Percentiles rank a stretch among this genome's conserved stretches.
Conservation (phyloP, 176 grass and related monocot species). For the Olyra latifolia region DNA sequence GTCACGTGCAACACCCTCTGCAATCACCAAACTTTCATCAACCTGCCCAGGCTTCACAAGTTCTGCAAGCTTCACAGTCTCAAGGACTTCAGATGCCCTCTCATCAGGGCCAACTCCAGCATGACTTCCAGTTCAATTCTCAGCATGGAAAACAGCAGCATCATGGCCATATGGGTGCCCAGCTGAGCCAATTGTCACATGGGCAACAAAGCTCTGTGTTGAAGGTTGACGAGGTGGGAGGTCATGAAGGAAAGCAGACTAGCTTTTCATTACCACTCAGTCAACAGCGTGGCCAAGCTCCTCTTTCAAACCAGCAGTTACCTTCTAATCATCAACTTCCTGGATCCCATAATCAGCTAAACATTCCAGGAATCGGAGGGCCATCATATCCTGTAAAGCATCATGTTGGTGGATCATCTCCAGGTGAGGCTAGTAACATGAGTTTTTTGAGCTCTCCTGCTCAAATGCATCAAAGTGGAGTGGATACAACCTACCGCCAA, state of each 20-base stretch:
- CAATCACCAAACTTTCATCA: slow-evolving; percentile 45
- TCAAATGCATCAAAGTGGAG: slow-evolving; percentile 41
- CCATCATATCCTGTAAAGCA: slow-evolving; percentile 42
- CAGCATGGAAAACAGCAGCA: slow-evolving; percentile 49
- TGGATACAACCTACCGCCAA: slow-evolving; percentile 48
- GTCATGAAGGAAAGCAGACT: slow-evolving; percentile 50
- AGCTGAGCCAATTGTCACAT: slow-evolving; percentile 40
- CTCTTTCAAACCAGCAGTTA: slow-evolving; percentile 37
- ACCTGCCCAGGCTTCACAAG: slow-evolving; percentile 36
- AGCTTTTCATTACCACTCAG: slow-evolving; percentile 47
- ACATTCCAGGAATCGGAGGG: slow-evolving; percentile 40
- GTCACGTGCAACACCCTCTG: slow-evolving; percentile 49
- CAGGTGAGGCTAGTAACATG: slow-evolving; percentile 33
- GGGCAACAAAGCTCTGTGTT: slow-evolving; percentile 38
- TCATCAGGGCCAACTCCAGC: slow-evolving; percentile 51
- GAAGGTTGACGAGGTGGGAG: slow-evolving; percentile 41
- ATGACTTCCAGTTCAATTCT: slow-evolving; percentile 27
- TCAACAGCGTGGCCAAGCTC: slow-evolving; percentile 49
- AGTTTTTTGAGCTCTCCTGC: slow-evolving; percentile 43
- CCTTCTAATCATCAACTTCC: slow-evolving; percentile 52
- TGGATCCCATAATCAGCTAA: slow-evolving; percentile 39
- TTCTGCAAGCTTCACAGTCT: slow-evolving; percentile 38
- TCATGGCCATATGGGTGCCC: slow-evolving; percentile 26
- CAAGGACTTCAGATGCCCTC: slow-evolving; percentile 47
- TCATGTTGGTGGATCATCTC: slow-evolving; percentile 47